Evolutionary conservation across 192 early-diverging fungal genomes (phyloP).

Genomic region (Entomortierella parvispora): DNA sequence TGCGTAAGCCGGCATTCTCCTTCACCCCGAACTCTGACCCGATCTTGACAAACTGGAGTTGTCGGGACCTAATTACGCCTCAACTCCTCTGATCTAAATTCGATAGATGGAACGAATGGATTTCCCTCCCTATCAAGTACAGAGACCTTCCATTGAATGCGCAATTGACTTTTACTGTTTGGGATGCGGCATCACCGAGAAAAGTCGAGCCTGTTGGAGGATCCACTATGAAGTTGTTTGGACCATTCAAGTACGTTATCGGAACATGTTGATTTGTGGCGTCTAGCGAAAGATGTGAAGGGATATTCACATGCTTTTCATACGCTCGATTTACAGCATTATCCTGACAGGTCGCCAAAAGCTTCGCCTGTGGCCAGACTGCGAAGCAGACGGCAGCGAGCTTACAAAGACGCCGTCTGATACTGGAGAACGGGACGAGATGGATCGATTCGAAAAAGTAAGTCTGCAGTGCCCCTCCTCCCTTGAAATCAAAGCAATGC

Average conservation of each 20-base stretch:
- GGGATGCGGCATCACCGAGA: conserved; percentile 81
- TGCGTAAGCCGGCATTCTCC: conserved; percentile 54
- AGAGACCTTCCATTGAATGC: conserved; percentile 81
- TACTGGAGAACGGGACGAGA: conserved; percentile 65
- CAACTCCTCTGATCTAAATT: neutral
- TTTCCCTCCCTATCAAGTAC: conserved; percentile 88
- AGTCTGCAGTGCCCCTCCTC: neutral
- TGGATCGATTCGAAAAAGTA: conserved; percentile 90
- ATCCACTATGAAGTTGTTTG: conserved; percentile 84
- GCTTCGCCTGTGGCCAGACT: conserved; percentile 72
- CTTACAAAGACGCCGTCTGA: conserved; percentile 67
- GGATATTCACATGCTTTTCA: neutral
- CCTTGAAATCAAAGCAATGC: neutral
- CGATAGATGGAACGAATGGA: conserved; percentile 93
- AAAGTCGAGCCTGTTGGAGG: conserved; percentile 80
- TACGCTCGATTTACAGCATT: conserved; percentile 65
- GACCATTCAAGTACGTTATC: conserved; percentile 71
- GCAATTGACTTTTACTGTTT: conserved; percentile 79
- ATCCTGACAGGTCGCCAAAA: conserved; percentile 89
- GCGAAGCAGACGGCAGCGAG: conserved; percentile 71
- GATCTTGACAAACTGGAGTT: conserved; percentile 1
- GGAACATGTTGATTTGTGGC: neutral
- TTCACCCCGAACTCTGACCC: conserved; percentile 9
- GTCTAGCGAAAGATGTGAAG: neutral
- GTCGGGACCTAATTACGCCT: conserved; percentile 2